A percentile compares a stretch with the other conserved stretches of the same genome.
These are phyloP conservation scores for Hypoxylon rubiginosum DNA, from an alignment of 2,329 filamentous ascomycete species.

Conservation along the genomic window DNA sequence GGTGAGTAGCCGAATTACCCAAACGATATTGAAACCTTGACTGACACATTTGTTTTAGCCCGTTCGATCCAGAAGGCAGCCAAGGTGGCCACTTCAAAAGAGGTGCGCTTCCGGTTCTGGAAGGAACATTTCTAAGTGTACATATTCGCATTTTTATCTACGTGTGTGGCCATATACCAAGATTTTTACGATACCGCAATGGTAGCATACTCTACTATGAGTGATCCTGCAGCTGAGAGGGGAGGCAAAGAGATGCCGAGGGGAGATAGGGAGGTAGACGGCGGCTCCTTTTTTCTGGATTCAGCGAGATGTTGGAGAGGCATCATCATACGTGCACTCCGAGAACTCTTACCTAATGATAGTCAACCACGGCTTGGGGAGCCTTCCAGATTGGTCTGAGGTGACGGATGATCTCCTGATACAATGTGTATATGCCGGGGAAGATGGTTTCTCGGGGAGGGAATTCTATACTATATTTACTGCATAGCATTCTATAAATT, in stretches of 20 bases:
- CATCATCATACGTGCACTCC: slow-evolving; percentile 16
- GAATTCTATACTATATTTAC: slow-evolving; percentile 36
- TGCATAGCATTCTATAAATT: slow-evolving; percentile 37
- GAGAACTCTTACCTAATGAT: slow-evolving; percentile 26
- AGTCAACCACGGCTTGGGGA: slow-evolving; percentile 21
- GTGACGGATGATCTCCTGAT: slow-evolving; percentile 28
- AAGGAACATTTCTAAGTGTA: slow-evolving; percentile 85
- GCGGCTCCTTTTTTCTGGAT: slow-evolving; percentile 10
- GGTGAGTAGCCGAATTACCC: slow-evolving; percentile 58
- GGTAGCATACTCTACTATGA: slow-evolving; percentile 13
- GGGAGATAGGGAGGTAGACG: slow-evolving; percentile 6
- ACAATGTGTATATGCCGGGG: slow-evolving; percentile 22
- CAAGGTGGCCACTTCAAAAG: slow-evolving; percentile 76
- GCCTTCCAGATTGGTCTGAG: slow-evolving; percentile 23
- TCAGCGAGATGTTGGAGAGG: slow-evolving; percentile 11
- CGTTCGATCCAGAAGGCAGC: slow-evolving; percentile 88
- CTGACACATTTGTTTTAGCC: slow-evolving; percentile 68
- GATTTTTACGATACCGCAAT: slow-evolving; percentile 22
- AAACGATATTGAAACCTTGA: not conserved
- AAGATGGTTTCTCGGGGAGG: slow-evolving; percentile 28
- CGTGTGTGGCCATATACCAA: slow-evolving; percentile 24
- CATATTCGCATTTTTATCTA: slow-evolving; percentile 30
- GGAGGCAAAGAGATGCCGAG: not conserved
- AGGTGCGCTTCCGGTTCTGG: slow-evolving; percentile 97
- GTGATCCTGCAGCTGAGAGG: slow-evolving; percentile 15